A percentile compares a stretch with the other conserved stretches of the same genome.
These are phyloP conservation scores for Diddensiella caesifluorescens DNA, from an alignment of 805 yeast genomes.

Conservation along the genomic window DNA sequence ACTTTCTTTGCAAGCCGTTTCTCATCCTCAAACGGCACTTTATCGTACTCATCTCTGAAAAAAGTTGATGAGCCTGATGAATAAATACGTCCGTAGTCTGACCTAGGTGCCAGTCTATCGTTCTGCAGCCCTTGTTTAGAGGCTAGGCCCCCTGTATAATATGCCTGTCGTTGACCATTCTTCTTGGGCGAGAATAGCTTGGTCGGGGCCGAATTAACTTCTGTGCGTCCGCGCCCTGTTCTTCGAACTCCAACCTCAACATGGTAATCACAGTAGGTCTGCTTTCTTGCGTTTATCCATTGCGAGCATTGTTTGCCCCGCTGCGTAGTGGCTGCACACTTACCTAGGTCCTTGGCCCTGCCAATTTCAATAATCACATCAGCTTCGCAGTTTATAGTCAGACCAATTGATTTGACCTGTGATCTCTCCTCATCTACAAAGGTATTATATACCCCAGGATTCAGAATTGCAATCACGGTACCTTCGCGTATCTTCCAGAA, in stretches of 20 bases:
- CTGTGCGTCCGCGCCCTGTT: constrained; percentile 62
- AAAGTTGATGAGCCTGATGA: constrained; percentile 23
- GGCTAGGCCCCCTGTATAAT: constrained; percentile 1
- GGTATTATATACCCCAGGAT: constrained; percentile 56
- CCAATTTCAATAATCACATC: constrained; percentile 70
- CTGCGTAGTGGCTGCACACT: constrained; percentile 50
- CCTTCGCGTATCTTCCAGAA: constrained; percentile 75
- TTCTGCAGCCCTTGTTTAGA: constrained; percentile 11
- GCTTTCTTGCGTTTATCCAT: constrained; percentile 51
- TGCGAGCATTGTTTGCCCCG: constrained; percentile 52
- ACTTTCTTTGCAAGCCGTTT: constrained; percentile 29
- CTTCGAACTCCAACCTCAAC: constrained; percentile 50
- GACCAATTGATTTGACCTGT: constrained; percentile 41
- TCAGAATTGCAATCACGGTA: constrained; percentile 65
- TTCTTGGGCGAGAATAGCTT: constrained; percentile 52
- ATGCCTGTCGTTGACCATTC: constrained; percentile 19
- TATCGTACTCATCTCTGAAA: constrained; percentile 8
- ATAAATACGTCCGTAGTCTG: constrained; percentile 15
- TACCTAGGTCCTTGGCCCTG: constrained; percentile 57
- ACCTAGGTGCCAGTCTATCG: constrained; percentile 6
- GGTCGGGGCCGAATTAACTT: constrained; percentile 55
- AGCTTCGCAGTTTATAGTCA: constrained; percentile 47
- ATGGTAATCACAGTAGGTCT: constrained; percentile 68
- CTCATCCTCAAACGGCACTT: constrained; percentile 16
- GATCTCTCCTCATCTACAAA: constrained; percentile 20